Evolutionary conservation across 768 basidiomycete genomes (phyloP), one percentile per base, ranked within the genome.

Genomic region (Leccinum rimulosum): DNA sequence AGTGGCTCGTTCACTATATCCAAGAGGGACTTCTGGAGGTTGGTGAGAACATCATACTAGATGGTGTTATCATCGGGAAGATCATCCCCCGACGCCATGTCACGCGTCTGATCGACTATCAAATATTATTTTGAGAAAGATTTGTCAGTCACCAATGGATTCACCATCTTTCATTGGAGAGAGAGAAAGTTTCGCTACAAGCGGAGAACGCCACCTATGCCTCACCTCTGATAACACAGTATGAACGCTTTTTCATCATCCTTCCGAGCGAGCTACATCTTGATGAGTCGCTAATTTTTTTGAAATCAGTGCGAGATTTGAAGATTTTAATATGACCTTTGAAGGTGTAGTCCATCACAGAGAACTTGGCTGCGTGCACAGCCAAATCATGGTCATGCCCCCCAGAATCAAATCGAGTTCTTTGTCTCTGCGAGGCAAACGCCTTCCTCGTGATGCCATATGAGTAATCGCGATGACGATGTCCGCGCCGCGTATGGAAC

Each of bases 391-490:
- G 61, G 31, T 58, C 54, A 22, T 66, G 60, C 15, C 58, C 55
- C 56, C 61, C 7, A 61, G 38, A 19, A 66, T 61, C 11, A 59
- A 38, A 52, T 60, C 50, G 3, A 64, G 6, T 38, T 57, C 33
- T 28, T 36, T 30, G 15, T 50, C 15, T 28, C 12, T 36, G 43
- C 40, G 25, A 61, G 55, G 12, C 38, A 35, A n/a, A 52, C 15
- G 33, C 53, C 51, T 25, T 61, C 57, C 55, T 64, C 60, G 25
- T 59, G 52, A 53, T 48, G 53, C 51, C 5, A 61, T 67, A 47
- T 64, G 58, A 25, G 54, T 67, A 15, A 64, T 55, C 27, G 40
- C 43, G 27, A 60, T 61, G 22, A 55, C 45, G 10, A 60, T 33
- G 47, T 63, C 58, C 9, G 54, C 50, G 6, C 15, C 49, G 2